A percentile compares a stretch with the other conserved stretches of the same genome.
Evolutionary conservation across 805 yeast genomes (phyloP).

Genomic region (Diddensiella transvaalensis): DNA sequence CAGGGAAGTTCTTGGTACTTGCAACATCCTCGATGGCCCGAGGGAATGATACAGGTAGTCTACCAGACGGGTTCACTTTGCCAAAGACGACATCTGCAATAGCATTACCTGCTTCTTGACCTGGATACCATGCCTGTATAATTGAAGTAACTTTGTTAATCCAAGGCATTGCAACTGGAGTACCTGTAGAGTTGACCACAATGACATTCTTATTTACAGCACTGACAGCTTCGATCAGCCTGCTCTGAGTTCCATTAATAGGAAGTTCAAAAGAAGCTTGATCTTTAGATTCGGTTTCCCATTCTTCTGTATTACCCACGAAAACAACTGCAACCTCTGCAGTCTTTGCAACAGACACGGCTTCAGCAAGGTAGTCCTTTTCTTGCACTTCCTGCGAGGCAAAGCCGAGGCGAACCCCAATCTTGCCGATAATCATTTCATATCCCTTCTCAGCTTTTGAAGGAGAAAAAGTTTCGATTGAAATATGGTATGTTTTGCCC

Average conservation of each 20-base stretch:
- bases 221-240: conserved; percentile 43
- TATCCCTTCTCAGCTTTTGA: neutral
- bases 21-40: conserved; percentile 45
- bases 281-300: conserved; percentile 61
- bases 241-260: conserved; percentile 37
- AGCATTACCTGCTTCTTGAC: conserved; percentile 54
- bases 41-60: conserved; percentile 52
- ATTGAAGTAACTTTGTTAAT: conserved; percentile 42
- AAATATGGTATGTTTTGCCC: conserved; percentile 5
- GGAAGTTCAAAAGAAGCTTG: conserved; percentile 51
- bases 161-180: conserved; percentile 59
- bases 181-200: conserved; percentile 52
- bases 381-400: conserved; percentile 40
- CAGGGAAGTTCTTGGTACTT: conserved; percentile 23
- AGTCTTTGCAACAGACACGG: conserved; percentile 46
- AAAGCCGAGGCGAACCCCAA: conserved; percentile 46
- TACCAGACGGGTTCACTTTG: conserved; percentile 54
- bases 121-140: conserved; percentile 55
- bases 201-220: conserved; percentile 48
- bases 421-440: conserved; percentile 1
- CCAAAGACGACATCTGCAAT: conserved; percentile 59
- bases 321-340: conserved; percentile 52
- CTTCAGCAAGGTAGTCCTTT: conserved; percentile 31
- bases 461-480: neutral
- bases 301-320: conserved; percentile 51